A percentile compares a stretch with the other conserved stretches of the same genome.
Conservation (phyloP, 176 grass and related monocot species). For the Typha latifolia region DNA sequence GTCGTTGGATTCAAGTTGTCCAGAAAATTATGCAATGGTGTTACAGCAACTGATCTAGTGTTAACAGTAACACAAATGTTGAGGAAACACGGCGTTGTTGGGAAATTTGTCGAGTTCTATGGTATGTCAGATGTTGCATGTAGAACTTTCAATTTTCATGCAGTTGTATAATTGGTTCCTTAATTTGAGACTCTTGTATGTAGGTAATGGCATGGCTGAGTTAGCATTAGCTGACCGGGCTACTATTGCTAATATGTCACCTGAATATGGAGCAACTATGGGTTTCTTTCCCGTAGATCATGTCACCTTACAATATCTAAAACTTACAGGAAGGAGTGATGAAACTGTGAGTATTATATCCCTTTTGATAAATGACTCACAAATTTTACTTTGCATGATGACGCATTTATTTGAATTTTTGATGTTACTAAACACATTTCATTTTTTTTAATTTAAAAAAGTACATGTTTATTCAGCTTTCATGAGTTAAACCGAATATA, state of each 20-base stretch:
- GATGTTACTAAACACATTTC: background rate
- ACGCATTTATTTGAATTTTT: background rate
- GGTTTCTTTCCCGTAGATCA: slow-evolving; percentile 83
- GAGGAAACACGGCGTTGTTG: slow-evolving; percentile 87
- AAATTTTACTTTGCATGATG: background rate
- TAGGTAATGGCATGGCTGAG: no score
- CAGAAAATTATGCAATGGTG: slow-evolving; percentile 56
- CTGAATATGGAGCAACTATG: slow-evolving; percentile 96
- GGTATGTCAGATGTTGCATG: no score
- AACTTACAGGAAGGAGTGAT: slow-evolving; percentile 8
- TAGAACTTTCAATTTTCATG: no score
- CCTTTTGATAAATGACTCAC: no score
- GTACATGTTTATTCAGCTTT: no score
- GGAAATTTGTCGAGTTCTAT: slow-evolving; percentile 89
- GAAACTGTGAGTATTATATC: slow-evolving; percentile 5
- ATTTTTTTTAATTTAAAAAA: no score
- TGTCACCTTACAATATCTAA: slow-evolving; percentile 4
- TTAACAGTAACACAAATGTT: slow-evolving; percentile 91
- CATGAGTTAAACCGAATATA: no score
- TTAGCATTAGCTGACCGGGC: no score
- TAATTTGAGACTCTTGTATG: no score
- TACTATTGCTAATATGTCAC: slow-evolving; percentile 97
- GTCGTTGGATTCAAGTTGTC: slow-evolving; percentile 75
- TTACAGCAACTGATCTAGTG: slow-evolving; percentile 82
- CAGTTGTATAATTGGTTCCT: no score